phyloP scores from a whole-genome alignment of 352 stramenopile species.

The Phytophthora pisi region DNA sequence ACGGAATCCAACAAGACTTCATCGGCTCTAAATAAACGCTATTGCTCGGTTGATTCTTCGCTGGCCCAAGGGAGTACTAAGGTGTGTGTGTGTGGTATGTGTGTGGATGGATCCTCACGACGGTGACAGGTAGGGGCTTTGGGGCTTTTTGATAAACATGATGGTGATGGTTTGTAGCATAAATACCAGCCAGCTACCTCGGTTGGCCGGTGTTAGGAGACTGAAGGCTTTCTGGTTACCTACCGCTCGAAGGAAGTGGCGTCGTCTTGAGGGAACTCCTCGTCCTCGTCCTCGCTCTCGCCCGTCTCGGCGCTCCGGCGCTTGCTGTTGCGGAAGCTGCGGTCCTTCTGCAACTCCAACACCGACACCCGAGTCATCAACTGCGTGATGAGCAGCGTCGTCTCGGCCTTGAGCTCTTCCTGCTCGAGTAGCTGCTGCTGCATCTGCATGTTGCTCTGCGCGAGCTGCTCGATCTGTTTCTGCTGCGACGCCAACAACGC shows the following conservation, averaged over 20 bases:
- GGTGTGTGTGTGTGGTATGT: background rate
- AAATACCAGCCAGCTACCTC: slow-evolving; percentile 20
- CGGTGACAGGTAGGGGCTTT: slow-evolving; percentile 1
- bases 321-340: slow-evolving; percentile 33
- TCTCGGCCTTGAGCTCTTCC: slow-evolving; percentile 84
- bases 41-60: slow-evolving; percentile 18
- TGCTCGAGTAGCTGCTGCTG: slow-evolving; percentile 83
- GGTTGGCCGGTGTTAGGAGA: slow-evolving; percentile 17
- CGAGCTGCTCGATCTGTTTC: slow-evolving; percentile 76
- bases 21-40: slow-evolving; percentile 35
- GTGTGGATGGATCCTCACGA: background rate
- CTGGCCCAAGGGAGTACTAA: slow-evolving; percentile 11
- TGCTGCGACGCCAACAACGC: slow-evolving; percentile 60
- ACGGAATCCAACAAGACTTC: background rate
- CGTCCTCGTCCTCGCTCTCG: slow-evolving; percentile 37
- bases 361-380: slow-evolving; percentile 85
- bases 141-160: slow-evolving; percentile 13
- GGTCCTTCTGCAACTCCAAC: slow-evolving; percentile 66
- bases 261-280: slow-evolving; percentile 42
- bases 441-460: slow-evolving; percentile 78
- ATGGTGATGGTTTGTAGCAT: background rate
- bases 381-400: slow-evolving; percentile 84
- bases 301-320: slow-evolving; percentile 33
- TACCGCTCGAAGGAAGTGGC: slow-evolving; percentile 25
- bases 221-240: background rate